Percentiles rank a stretch among this genome's conserved stretches.
Evolutionary conservation across 1,139 yeast genomes (phyloP).

Genomic region (Geotrichum siamense): DNA sequence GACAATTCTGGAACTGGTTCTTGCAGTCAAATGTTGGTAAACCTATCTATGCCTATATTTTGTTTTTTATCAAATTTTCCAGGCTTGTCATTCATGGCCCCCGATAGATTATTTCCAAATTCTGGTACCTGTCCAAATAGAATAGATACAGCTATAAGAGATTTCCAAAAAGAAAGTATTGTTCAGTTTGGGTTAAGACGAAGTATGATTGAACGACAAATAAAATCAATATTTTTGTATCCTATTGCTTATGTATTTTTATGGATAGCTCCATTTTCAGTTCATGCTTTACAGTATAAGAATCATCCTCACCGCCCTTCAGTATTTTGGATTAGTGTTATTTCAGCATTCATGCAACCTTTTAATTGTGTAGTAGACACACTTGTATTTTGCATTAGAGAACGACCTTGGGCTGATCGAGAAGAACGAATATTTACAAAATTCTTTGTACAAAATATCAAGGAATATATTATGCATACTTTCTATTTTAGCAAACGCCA

Average conservation of each 20-base stretch:
- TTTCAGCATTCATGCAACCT: conserved; percentile 74
- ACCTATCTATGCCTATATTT: not conserved
- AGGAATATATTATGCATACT: not conserved
- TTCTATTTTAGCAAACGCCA: not conserved
- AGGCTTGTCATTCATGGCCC: conserved; percentile 26
- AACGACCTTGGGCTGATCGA: conserved; percentile 54
- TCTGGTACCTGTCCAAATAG: not conserved
- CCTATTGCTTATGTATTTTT: conserved; percentile 73
- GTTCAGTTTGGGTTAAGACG: conserved; percentile 54
- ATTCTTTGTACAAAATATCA: conserved; percentile 15
- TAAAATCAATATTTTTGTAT: conserved; percentile 71
- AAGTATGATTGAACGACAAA: conserved; percentile 63
- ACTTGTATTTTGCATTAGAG: conserved; percentile 65
- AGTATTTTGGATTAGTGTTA: conserved; percentile 55
- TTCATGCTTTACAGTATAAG: conserved; percentile 53
- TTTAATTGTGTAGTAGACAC: conserved; percentile 74
- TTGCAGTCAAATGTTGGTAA: not conserved
- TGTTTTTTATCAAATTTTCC: conserved; percentile 25
- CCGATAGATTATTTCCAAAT: conserved; percentile 1
- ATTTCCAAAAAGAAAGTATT: conserved; percentile 53
- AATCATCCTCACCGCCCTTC: conserved; percentile 29
- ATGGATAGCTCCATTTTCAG: conserved; percentile 78
- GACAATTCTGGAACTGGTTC: not conserved
- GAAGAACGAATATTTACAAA: conserved; percentile 8
- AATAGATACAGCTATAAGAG: conserved; percentile 13